Evolutionary conservation across 805 yeast species (phyloP).

Genomic region (Yarrowia sp.): DNA sequence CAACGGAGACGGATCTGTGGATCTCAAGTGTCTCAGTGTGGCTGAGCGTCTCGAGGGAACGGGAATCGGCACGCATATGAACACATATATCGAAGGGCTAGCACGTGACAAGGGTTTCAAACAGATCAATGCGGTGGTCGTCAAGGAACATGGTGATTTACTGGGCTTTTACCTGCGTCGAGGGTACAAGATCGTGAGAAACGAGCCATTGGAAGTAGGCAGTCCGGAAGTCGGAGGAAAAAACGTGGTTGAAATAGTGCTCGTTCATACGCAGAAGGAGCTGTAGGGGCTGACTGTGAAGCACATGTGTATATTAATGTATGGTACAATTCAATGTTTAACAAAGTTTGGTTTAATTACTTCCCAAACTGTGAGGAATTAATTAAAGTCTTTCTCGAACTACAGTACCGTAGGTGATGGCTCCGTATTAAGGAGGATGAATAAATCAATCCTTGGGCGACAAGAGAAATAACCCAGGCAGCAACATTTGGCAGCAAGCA

Average conservation of each 20-base stretch:
- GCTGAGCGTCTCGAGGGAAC: not conserved
- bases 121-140: not conserved
- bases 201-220: not conserved
- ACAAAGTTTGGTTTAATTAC: no score
- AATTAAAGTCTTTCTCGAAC: no score
- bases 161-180: not conserved
- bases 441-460: no score
- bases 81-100: not conserved
- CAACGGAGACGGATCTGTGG: not conserved
- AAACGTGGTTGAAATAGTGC: not conserved
- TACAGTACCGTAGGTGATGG: no score
- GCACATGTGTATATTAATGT: no score
- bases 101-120: constrained; percentile 3
- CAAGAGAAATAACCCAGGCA: no score
- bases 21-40: constrained; percentile 2
- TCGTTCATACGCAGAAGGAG: not conserved
- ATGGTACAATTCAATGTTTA: no score
- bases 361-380: no score
- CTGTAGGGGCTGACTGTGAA: not conserved
- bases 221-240: constrained; percentile 11
- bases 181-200: not conserved
- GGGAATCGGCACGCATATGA: constrained; percentile 5
- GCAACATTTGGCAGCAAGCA: no score
- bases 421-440: no score
- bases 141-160: constrained; percentile 1